These are phyloP conservation scores for Calycina herbarum DNA, from an alignment of 2,329 filamentous ascomycete species.

Conservation along the genomic window DNA sequence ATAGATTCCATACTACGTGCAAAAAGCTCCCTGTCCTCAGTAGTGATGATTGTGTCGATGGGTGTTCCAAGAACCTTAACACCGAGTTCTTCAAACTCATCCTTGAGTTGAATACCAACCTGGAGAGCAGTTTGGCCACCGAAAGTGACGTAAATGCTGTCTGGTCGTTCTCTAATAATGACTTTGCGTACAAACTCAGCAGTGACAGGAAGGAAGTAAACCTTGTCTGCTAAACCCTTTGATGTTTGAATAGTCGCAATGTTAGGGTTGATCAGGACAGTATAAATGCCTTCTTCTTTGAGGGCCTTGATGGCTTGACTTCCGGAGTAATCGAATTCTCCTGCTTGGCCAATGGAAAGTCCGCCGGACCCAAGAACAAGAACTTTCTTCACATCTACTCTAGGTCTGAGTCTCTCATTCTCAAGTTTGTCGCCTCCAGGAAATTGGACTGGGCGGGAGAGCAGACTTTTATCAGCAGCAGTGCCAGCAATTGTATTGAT, in stretches of 20 bases:
- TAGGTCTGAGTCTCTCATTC: conserved; percentile 73
- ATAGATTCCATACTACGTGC: conserved; percentile 98
- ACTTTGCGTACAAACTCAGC: conserved; percentile 97
- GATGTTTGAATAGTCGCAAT: conserved; percentile 99
- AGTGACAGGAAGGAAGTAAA: conserved; percentile 97
- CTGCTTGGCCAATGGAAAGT: conserved; percentile 94
- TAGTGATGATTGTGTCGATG: conserved; percentile 97
- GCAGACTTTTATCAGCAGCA: conserved; percentile 62
- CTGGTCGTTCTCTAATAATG: conserved; percentile 89
- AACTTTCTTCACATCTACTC: conserved; percentile 88
- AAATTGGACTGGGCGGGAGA: conserved; percentile 77
- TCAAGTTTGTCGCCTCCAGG: conserved; percentile 81
- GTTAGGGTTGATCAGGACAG: conserved; percentile 97
- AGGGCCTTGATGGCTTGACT: conserved; percentile 98
- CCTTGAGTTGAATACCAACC: conserved; percentile 95
- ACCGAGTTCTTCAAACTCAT: conserved; percentile 89
- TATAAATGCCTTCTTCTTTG: conserved; percentile 98
- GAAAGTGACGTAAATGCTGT: conserved; percentile 97
- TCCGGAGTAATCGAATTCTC: conserved; percentile 98
- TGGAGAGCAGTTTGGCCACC: conserved; percentile 96
- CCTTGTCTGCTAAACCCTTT: conserved; percentile 95
- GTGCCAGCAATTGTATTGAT: conserved; percentile 78
- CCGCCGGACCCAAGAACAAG: conserved; percentile 92
- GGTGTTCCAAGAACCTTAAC: conserved; percentile 95
- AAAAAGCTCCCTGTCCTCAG: conserved; percentile 95